Conservation (phyloP, 352 stramenopile genomes). For the Aphanomyces invadans region DNA sequence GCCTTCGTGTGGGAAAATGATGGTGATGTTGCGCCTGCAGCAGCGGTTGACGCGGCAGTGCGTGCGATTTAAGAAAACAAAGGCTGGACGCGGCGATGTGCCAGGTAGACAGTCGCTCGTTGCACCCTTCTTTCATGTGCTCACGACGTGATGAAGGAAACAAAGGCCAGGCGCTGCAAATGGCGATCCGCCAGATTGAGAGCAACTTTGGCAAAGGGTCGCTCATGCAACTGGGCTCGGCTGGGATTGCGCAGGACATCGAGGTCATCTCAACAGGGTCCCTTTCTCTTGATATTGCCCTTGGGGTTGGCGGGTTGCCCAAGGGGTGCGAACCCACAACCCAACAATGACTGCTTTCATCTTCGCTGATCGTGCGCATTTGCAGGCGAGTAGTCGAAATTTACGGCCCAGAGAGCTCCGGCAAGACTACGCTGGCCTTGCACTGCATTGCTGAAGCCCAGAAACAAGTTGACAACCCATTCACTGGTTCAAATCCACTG, state of each 20-base stretch:
- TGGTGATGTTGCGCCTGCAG: neutral
- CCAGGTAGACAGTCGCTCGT: neutral
- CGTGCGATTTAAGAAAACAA: constrained; percentile 24
- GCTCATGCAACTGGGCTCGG: constrained; percentile 94
- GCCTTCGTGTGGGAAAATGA: constrained; percentile 2
- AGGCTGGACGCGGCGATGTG: neutral
- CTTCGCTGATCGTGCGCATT: neutral
- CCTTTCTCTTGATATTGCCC: constrained; percentile 87
- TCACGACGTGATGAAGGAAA: constrained; percentile 33
- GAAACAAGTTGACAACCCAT: constrained; percentile 47
- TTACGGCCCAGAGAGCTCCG: constrained; percentile 96
- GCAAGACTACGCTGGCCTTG: constrained; percentile 97
- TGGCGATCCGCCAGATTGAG: constrained; percentile 94
- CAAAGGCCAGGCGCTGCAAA: constrained; percentile 83
- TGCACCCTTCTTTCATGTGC: no score
- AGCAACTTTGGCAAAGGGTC: constrained; percentile 93
- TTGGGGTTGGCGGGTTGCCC: constrained; percentile 90
- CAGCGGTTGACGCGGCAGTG: neutral
- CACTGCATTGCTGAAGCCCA: constrained; percentile 95
- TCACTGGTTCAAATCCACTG: no score
- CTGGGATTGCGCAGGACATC: constrained; percentile 81
- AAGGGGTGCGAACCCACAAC: constrained; percentile 56
- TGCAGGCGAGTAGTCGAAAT: constrained; percentile 95
- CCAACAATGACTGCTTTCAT: no score
- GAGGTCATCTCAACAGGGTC: constrained; percentile 93